Conservation (phyloP, 257 asterid species). For the Henckelia pumila region DNA sequence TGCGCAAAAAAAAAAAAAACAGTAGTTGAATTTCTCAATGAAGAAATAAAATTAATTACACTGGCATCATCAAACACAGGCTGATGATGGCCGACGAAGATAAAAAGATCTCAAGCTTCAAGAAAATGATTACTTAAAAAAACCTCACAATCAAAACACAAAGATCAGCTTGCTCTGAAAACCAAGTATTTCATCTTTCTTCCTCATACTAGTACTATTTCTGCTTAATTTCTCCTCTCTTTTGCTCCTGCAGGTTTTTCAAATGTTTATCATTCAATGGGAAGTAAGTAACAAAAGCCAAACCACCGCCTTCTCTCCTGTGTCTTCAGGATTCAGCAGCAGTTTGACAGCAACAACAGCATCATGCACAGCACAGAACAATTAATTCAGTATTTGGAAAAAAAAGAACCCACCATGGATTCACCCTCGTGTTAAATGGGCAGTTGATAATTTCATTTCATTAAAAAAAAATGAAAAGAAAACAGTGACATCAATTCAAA, state of each 20-base stretch:
- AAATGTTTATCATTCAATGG: slow-evolving; percentile 34
- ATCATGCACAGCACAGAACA: slow-evolving; percentile 32
- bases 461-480: too few species aligned
- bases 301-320: slow-evolving; percentile 43
- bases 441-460: too few species aligned
- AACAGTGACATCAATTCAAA: neutral
- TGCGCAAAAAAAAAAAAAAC: slow-evolving; percentile 19
- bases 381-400: slow-evolving; percentile 32
- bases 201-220: neutral
- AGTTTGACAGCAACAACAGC: slow-evolving; percentile 50
- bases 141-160: slow-evolving; percentile 23
- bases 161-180: slow-evolving; percentile 19
- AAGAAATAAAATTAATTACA: slow-evolving; percentile 27
- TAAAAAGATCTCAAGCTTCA: neutral
- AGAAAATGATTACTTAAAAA: neutral
- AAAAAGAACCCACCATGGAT: slow-evolving; percentile 10
- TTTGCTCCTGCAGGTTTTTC: slow-evolving; percentile 4
- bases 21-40: slow-evolving; percentile 43
- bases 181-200: slow-evolving; percentile 15
- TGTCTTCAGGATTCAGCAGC: slow-evolving; percentile 43
- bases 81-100: neutral
- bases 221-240: slow-evolving; percentile 11
- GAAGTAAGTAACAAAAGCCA: slow-evolving; percentile 43
- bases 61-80: slow-evolving; percentile 7
- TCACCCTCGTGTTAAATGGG: neutral